A percentile compares a stretch with the other conserved stretches of the same genome.
phyloP scores from a whole-genome alignment of 345 rosid species.

The Hibiscus syriacus region DNA sequence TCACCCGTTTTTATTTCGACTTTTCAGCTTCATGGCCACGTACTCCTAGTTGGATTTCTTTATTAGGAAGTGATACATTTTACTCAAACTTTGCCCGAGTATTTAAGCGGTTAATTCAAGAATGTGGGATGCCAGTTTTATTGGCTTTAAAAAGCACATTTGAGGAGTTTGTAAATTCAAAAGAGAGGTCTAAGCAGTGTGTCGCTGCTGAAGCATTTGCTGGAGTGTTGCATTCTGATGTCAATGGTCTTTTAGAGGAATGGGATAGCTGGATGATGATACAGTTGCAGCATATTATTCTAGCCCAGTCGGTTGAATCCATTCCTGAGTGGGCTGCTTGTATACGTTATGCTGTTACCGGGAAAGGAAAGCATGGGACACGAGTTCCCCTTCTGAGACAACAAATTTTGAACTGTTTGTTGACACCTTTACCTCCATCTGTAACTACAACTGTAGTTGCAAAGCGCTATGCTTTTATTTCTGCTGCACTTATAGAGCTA shows the following conservation, averaged over 20 bases:
- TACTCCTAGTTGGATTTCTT: conserved; percentile 96
- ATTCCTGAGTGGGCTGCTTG: conserved; percentile 98
- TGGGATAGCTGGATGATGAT: conserved; percentile 94
- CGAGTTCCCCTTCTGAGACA: conserved; percentile 72
- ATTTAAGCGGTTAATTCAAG: conserved; percentile 90
- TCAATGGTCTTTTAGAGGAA: conserved; percentile 62
- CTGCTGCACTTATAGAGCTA: conserved; percentile 81
- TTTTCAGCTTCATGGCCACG: conserved; percentile 98
- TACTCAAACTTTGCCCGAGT: conserved; percentile 88
- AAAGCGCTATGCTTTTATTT: conserved; percentile 90
- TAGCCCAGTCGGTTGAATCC: conserved; percentile 85
- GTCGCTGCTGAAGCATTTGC: conserved; percentile 99
- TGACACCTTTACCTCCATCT: conserved; percentile 67
- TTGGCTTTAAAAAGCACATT: conserved; percentile 56
- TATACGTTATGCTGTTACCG: conserved; percentile 96
- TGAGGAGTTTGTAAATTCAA: conserved; percentile 78
- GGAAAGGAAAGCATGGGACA: conserved; percentile 90
- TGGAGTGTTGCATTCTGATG: conserved; percentile 86
- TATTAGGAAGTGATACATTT: conserved; percentile 84
- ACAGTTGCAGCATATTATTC: conserved; percentile 75
- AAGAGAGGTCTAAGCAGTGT: conserved; percentile 96
- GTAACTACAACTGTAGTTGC: conserved; percentile 83
- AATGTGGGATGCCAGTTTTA: conserved; percentile 85
- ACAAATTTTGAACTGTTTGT: conserved; percentile 72
- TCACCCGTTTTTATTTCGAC: conserved; percentile 90